Evolutionary conservation across 345 rosid species (phyloP).

Genomic region (Erysimum cheiranthoides): DNA sequence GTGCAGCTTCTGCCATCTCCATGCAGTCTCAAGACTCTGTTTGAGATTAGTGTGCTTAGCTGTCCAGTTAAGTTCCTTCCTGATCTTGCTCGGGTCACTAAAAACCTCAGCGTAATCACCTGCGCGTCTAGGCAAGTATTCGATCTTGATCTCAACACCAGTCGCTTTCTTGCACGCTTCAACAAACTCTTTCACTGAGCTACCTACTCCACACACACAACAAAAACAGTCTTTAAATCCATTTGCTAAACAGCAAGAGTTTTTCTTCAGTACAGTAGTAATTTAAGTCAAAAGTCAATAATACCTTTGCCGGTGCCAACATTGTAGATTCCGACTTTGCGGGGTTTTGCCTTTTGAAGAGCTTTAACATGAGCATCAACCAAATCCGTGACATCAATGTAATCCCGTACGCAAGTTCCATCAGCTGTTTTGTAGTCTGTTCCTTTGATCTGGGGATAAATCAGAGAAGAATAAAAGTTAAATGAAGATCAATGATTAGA

Average conservation of each 20-base stretch:
- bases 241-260: neutral
- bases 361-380: constrained; percentile 75
- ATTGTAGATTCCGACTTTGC: constrained; percentile 65
- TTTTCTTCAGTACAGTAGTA: neutral
- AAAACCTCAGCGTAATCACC: constrained; percentile 71
- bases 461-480: constrained; percentile 2
- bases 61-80: constrained; percentile 64
- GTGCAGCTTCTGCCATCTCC: constrained; percentile 75
- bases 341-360: constrained; percentile 56
- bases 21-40: constrained; percentile 60
- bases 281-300: constrained; percentile 1
- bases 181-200: constrained; percentile 69
- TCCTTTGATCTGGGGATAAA: constrained; percentile 55
- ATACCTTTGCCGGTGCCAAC: constrained; percentile 68
- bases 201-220: constrained; percentile 50
- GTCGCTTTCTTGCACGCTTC: constrained; percentile 72
- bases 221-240: neutral
- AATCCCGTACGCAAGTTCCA: constrained; percentile 66
- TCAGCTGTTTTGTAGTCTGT: constrained; percentile 66
- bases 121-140: constrained; percentile 60
- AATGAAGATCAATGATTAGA: constrained; percentile 32
- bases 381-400: constrained; percentile 68
- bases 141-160: constrained; percentile 57
- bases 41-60: constrained; percentile 60
- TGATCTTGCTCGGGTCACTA: constrained; percentile 62